A percentile compares a stretch with the other conserved stretches of the same genome.
phyloP scores from a whole-genome alignment of 768 basidiomycete genomes.

The Trametes meyenii region DNA sequence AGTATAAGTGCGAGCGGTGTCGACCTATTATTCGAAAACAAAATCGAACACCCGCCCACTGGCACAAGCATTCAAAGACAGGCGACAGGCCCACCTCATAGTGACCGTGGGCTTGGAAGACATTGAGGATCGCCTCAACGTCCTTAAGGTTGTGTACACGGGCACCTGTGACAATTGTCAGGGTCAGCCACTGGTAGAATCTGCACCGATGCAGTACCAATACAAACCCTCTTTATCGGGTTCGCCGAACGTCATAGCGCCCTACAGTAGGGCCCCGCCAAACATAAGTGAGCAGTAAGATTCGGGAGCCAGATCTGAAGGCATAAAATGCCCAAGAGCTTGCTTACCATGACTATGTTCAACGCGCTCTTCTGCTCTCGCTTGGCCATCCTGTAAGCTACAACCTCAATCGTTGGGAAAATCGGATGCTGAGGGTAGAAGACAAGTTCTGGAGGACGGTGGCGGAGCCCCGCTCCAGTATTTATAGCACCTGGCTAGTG shows the following conservation, averaged over 20 bases:
- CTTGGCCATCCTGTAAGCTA: not conserved
- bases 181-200: constrained; percentile 1
- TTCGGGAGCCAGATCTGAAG: not conserved
- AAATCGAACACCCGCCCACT: not conserved
- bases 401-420: not conserved
- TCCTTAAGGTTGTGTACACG: constrained; percentile 52
- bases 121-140: constrained; percentile 54
- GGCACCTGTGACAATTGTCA: constrained; percentile 31
- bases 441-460: not conserved
- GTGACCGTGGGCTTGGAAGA: constrained; percentile 58
- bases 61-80: not conserved
- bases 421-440: not conserved
- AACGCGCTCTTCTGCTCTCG: constrained; percentile 44
- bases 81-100: constrained; percentile 37
- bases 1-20: constrained; percentile 32
- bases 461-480: not conserved
- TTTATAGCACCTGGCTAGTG: not conserved
- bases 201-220: no score
- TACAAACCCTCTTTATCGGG: constrained; percentile 39
- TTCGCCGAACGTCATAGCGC: constrained; percentile 59
- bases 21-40: constrained; percentile 17
- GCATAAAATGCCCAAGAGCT: not conserved
- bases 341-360: constrained; percentile 53
- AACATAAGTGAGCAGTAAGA: not conserved
- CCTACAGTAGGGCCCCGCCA: constrained; percentile 35